Evolutionary conservation across 176 grass and related monocot species (phyloP), one percentile per base, ranked within the genome.

Genomic region (Ampelocalamus luodianensis): DNA sequence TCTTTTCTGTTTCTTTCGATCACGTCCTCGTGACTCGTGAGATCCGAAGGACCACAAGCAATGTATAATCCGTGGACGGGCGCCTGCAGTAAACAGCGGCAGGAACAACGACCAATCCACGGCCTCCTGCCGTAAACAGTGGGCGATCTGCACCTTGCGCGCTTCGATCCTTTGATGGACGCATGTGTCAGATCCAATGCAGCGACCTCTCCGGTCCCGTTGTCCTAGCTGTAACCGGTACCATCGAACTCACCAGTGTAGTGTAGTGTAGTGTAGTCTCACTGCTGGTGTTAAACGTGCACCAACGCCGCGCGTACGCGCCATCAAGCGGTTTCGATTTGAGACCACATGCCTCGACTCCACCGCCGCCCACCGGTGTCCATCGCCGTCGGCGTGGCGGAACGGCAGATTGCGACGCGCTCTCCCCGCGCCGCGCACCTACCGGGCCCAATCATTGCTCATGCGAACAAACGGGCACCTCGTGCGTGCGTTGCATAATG

Each of bases 231-330:
- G 49, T 44, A 22, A 0, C 10, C 32, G 8, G 50, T 39, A 49
- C 37, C 48, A 77, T 5, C 76, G 45, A 9, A 39, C 62, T 24
- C 56, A 50, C 6, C 1, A 51, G 49, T 51, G 17, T 18, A 51
- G 44, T 45, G 10, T 5, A 22, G n/a, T n/a, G n/a, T n/a, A n/a
- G n/a, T n/a, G n/a, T n/a, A n/a, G n/a, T n/a, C n/a, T n/a, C n/a
- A 22, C 60, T 2, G 16, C 3, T n/a, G 23, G 69, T 66, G 71
- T 44, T 45, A 83, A 78, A 88, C 86, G 79, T 76, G 79, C 79
- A 44, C 66, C 61, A 29, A 13, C 48, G 40, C 63, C 9, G 18
- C 42, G 38, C 11, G 68, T 13, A 64, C 40, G 12, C 69, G n/a
- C 23, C 59, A 75, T 16, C 24, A 10, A 51, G 38, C 58, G 46